Evolutionary conservation across 108 stramenopile genomes (phyloP).

Genomic region (Cylindrotheca closterium): DNA sequence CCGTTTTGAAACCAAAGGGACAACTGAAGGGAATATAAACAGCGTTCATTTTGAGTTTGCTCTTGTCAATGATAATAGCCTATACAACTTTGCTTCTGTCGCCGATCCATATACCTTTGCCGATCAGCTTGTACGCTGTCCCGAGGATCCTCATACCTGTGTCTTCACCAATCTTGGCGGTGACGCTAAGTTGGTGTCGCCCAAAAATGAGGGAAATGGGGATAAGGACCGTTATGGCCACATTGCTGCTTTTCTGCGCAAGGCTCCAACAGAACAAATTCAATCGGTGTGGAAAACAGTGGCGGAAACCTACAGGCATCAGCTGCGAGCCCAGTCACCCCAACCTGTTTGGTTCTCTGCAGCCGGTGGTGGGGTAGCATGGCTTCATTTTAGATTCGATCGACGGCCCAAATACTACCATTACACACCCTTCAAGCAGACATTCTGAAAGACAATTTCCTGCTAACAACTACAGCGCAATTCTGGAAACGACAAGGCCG

Average conservation of each 20-base stretch:
- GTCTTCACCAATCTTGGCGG: constrained; percentile 65
- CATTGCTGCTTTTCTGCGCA: constrained; percentile 55
- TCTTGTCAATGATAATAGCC: constrained; percentile 42
- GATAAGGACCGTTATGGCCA: constrained; percentile 42
- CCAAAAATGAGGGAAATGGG: constrained; percentile 20
- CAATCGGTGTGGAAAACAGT: constrained; percentile 49
- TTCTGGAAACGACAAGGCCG: too few relatives aligned
- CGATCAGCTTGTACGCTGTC: constrained; percentile 26
- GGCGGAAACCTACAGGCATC: constrained; percentile 33
- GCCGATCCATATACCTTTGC: constrained; percentile 57
- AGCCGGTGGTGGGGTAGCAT: constrained; percentile 76
- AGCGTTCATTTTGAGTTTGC: constrained; percentile 67
- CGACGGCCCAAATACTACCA: constrained; percentile 81
- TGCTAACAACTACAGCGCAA: too few relatives aligned
- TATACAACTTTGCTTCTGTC: constrained; percentile 47
- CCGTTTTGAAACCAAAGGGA: constrained; percentile 38
- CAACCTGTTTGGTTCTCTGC: constrained; percentile 77
- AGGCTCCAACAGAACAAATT: constrained; percentile 47
- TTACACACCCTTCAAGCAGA: constrained; percentile 45
- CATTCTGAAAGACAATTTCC: too few relatives aligned
- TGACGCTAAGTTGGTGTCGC: constrained; percentile 56
- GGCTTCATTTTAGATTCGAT: constrained; percentile 84
- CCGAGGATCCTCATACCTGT: neutral
- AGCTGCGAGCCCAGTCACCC: constrained; percentile 3
- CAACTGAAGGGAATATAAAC: constrained; percentile 2